Conservation (phyloP, 2,329 filamentous ascomycete genomes). For the Colletotrichum theobromicola region DNA sequence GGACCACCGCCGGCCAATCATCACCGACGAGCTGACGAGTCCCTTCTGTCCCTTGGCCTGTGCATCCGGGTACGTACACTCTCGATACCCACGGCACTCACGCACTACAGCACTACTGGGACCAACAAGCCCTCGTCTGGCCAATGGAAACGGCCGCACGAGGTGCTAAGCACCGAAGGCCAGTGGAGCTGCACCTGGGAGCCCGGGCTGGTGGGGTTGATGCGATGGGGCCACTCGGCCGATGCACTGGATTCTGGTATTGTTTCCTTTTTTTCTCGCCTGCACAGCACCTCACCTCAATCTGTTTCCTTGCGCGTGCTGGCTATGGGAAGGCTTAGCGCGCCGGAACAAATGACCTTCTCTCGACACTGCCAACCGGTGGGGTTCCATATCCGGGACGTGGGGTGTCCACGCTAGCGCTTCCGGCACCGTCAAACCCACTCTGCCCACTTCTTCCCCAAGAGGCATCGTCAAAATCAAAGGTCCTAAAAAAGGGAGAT, state of each 20-base stretch:
- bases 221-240: not conserved
- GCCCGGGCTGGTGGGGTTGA: not conserved
- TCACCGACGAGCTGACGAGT: conserved; percentile 37
- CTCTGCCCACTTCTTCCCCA: not conserved
- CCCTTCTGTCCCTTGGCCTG: conserved; percentile 22
- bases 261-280: not conserved
- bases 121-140: not conserved
- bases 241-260: not conserved
- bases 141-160: not conserved
- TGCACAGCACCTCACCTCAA: not conserved
- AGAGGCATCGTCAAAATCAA: not conserved
- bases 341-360: not conserved
- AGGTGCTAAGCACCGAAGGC: not conserved
- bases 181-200: not conserved
- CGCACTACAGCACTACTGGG: not conserved
- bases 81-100: not conserved
- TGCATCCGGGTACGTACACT: not conserved
- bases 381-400: not conserved
- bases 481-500: not conserved
- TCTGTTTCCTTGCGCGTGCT: not conserved
- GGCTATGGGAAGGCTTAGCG: not conserved
- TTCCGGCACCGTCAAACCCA: not conserved
- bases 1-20: conserved; percentile 30
- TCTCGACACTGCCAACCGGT: not conserved
- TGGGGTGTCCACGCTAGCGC: not conserved